Evolutionary conservation across 2,329 filamentous ascomycete genomes (phyloP).

Genomic region (Trichoderma sp.): DNA sequence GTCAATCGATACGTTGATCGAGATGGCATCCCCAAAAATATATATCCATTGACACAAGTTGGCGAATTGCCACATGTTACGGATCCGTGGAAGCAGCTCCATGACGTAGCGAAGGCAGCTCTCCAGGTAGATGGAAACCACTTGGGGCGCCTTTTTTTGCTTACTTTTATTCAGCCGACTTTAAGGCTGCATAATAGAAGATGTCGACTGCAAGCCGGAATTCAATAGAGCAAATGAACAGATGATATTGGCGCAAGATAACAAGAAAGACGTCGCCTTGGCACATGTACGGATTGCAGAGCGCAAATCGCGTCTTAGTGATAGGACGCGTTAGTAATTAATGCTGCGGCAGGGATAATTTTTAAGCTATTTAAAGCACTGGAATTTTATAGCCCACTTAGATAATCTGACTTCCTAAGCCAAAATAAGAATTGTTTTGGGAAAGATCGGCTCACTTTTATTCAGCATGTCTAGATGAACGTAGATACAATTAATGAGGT

Average conservation of each 20-base stretch:
- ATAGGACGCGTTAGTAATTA: constrained; percentile 2
- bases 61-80: constrained; percentile 95
- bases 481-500: background rate
- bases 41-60: constrained; percentile 92
- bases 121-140: constrained; percentile 31
- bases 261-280: background rate
- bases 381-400: background rate
- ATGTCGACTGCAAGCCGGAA: background rate
- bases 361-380: background rate
- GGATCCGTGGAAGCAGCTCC: constrained; percentile 54
- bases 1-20: constrained; percentile 85
- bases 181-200: background rate
- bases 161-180: background rate
- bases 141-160: background rate
- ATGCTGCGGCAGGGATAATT: background rate
- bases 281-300: background rate
- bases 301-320: constrained; percentile 7
- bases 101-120: constrained; percentile 39
- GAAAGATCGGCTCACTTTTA: background rate
- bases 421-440: background rate
- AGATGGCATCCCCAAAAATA: constrained; percentile 85
- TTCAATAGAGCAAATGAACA: background rate
- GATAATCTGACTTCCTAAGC: background rate
- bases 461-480: background rate
- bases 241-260: background rate